These are phyloP conservation scores for Daldinia bambusicola DNA, from an alignment of 495 filamentous ascomycete species.

Conservation along the genomic window DNA sequence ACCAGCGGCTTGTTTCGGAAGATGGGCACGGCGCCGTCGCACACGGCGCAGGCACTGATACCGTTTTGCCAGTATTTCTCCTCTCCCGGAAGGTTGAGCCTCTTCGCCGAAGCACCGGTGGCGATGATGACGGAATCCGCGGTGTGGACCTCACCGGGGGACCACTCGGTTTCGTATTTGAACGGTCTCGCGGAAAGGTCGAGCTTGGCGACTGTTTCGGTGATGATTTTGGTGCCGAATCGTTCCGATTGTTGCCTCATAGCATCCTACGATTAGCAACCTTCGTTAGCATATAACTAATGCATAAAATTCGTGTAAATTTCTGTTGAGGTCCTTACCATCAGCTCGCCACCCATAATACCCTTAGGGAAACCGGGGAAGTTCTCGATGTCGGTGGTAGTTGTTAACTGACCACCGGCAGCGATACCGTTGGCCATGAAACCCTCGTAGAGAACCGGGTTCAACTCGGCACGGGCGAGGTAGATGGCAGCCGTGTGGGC, in stretches of 20 bases:
- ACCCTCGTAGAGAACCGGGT: slow-evolving; percentile 94
- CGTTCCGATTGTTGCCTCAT: slow-evolving; percentile 92
- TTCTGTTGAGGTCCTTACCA: slow-evolving; percentile 60
- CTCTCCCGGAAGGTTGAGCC: slow-evolving; percentile 87
- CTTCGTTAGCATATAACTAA: slow-evolving; percentile 17
- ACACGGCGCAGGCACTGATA: slow-evolving; percentile 96
- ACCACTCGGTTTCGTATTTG: slow-evolving; percentile 88
- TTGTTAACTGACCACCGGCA: slow-evolving; percentile 94
- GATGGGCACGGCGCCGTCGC: slow-evolving; percentile 96
- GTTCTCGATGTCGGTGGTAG: slow-evolving; percentile 98
- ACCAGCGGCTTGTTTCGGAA: slow-evolving; percentile 95
- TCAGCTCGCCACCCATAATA: slow-evolving; percentile 84
- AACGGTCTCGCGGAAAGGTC: slow-evolving; percentile 89
- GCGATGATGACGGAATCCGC: slow-evolving; percentile 93
- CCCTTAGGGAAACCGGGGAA: slow-evolving; percentile 92
- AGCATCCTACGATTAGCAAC: slow-evolving; percentile 64
- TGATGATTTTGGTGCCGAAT: slow-evolving; percentile 91
- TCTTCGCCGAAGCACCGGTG: slow-evolving; percentile 89
- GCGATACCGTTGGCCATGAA: slow-evolving; percentile 98
- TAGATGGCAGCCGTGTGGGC: slow-evolving; percentile 98
- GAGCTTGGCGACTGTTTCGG: slow-evolving; percentile 89
- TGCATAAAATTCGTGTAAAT: not conserved
- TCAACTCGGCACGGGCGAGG: slow-evolving; percentile 90
- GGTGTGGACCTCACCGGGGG: slow-evolving; percentile 79
- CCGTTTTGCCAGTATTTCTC: slow-evolving; percentile 96